Base-by-base conservation (phyloP, 345 rosid genomes). In the Laguncularia racemosa region DNA sequence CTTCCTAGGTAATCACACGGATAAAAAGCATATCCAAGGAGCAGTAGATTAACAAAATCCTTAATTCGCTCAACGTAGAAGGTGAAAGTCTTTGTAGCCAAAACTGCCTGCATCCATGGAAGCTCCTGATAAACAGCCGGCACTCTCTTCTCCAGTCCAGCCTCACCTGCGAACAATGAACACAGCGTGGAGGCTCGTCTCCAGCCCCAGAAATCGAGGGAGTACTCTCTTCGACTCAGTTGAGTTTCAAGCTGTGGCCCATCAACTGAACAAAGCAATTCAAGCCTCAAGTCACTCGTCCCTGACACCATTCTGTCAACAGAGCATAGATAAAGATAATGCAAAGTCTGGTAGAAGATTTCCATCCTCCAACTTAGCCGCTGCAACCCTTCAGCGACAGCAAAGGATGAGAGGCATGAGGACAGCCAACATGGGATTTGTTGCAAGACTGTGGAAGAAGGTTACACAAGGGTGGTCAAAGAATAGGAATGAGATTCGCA, bases 221-320 rank as follows among this genome's bases (percentile, higher is more conserved):
- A 67, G 89, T 75, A 66, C 62, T 46, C 72, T 83, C 49, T 78
- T 66, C 14, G 78, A 80, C 73, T 76, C 78, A 0, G 75, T 43
- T 1, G 89, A 81, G 65, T 74, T 81, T 60, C 59, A 49, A 26
- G 78, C 81, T 0, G 56, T 84, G 49, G 70, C 72, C 8, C 53
- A 16, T 28, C 83, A 78, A 48, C 73, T 84, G 59, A 77, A 75
- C 76, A 73, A 56, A 65, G 86, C 69, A 18, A 73, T 81, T 55
- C 72, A 52, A 7, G 62, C 48, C 46, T 47, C 77, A 0, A 51
- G 33, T 0, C 13, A 54, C 15, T 66, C 76, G 4, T 73, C 78
- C 0, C 74, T 72, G 14, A 59, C 58, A 13, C 76, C 75, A 14
- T 64, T 70, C 59, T 61, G 40, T 49, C 20, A 52, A 16, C 58